Percentiles rank a stretch among this genome's conserved stretches.
phyloP scores from a whole-genome alignment of 1,284 basidiomycete species.

The Anthracocystis walkeri region DNA sequence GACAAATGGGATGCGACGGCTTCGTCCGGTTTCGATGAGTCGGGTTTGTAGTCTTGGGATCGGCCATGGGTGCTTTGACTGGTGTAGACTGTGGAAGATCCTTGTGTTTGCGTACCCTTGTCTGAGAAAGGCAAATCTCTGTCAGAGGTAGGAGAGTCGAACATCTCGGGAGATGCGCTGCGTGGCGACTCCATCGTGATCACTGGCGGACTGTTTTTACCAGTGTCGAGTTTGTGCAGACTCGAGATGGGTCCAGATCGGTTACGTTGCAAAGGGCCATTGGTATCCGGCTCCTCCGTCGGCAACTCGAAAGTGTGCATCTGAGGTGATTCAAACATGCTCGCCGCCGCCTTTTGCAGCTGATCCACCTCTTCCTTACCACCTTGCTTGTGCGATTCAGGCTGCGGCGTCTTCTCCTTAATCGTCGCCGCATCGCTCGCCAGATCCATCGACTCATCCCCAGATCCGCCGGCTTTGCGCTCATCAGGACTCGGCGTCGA shows the following conservation, averaged over 20 bases:
- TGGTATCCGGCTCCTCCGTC: slow-evolving; percentile 23
- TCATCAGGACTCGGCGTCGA: slow-evolving; percentile 13
- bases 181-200: slow-evolving; percentile 37
- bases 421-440: slow-evolving; percentile 20
- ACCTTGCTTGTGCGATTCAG: slow-evolving; percentile 2
- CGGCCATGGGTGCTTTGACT: slow-evolving; percentile 7
- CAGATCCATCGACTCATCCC: not conserved
- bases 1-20: slow-evolving; percentile 14
- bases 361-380: slow-evolving; percentile 4
- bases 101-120: not conserved
- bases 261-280: slow-evolving; percentile 34
- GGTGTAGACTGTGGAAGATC: slow-evolving; percentile 12
- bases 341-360: slow-evolving; percentile 20
- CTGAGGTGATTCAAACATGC: slow-evolving; percentile 40
- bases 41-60: slow-evolving; percentile 7
- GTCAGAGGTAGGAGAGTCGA: slow-evolving; percentile 25
- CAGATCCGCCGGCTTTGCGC: slow-evolving; percentile 5
- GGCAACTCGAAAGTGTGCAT: slow-evolving; percentile 44
- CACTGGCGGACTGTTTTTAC: slow-evolving; percentile 2
- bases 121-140: not conserved
- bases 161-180: slow-evolving; percentile 20
- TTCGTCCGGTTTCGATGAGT: slow-evolving; percentile 23
- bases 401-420: slow-evolving; percentile 25
- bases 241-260: slow-evolving; percentile 34
- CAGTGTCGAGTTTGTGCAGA: slow-evolving; percentile 16